These are phyloP conservation scores for Fomitopsis schrenkii DNA, from an alignment of 1,284 basidiomycete genomes.

Conservation along the genomic window DNA sequence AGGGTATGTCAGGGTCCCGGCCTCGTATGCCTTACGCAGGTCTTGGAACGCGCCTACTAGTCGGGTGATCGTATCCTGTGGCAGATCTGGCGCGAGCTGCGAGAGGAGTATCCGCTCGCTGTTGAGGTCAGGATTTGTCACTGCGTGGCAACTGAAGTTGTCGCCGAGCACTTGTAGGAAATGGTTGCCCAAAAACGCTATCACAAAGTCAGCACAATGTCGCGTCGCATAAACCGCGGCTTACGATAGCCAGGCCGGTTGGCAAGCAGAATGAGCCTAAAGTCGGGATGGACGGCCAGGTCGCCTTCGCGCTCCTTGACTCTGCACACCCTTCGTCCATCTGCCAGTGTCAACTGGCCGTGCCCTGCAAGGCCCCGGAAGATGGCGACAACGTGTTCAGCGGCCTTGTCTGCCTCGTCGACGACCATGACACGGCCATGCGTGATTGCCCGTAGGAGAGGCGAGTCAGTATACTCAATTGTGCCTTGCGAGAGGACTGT, in stretches of 20 bases:
- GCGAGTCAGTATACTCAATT: conserved; percentile 58
- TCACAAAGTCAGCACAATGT: not conserved
- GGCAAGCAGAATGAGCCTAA: conserved; percentile 58
- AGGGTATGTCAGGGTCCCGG: conserved; percentile 54
- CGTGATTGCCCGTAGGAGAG: conserved; percentile 56
- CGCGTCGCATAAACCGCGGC: conserved; percentile 22
- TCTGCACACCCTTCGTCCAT: conserved; percentile 53
- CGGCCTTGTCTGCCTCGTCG: conserved; percentile 69
- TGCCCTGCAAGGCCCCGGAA: conserved; percentile 64
- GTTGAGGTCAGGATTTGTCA: conserved; percentile 59
- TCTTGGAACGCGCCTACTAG: conserved; percentile 64
- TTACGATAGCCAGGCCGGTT: conserved; percentile 72
- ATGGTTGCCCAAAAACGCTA: conserved; percentile 68
- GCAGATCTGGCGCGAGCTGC: conserved; percentile 58
- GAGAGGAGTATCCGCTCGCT: conserved; percentile 55
- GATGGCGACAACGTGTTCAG: conserved; percentile 66
- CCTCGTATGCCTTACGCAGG: conserved; percentile 51
- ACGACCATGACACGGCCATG: conserved; percentile 59
- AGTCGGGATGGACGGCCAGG: conserved; percentile 57
- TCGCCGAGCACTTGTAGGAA: conserved; percentile 68
- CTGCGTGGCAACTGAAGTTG: conserved; percentile 62
- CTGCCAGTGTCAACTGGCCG: conserved; percentile 55
- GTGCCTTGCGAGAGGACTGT: conserved; percentile 53
- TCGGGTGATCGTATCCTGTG: conserved; percentile 46
- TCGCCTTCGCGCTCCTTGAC: conserved; percentile 45